Percentiles rank a stretch among this genome's conserved stretches.
Evolutionary conservation across 768 basidiomycete genomes (phyloP).

Genomic region (Scleroderma bovista): DNA sequence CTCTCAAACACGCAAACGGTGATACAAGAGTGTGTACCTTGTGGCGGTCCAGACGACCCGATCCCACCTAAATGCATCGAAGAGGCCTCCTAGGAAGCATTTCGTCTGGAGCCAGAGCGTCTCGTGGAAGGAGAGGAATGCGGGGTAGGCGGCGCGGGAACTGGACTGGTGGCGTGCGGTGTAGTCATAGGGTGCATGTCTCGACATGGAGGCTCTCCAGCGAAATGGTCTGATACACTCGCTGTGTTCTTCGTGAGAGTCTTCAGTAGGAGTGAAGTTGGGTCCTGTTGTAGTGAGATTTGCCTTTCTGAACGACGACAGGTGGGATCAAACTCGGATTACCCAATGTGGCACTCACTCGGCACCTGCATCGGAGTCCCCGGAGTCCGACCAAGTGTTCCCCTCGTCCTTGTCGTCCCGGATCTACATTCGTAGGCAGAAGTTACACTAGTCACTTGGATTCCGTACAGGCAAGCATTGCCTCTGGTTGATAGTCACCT

Average conservation of each 20-base stretch:
- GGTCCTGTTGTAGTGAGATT: background rate
- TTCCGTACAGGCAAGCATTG: too few species aligned
- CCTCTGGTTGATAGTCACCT: too few species aligned
- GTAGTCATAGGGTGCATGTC: constrained; percentile 18
- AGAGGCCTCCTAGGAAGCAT: constrained; percentile 55
- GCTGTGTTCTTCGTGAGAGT: constrained; percentile 1
- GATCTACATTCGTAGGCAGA: too few species aligned
- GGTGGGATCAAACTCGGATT: too few species aligned
- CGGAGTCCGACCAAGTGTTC: too few species aligned
- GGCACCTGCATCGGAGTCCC: too few species aligned
- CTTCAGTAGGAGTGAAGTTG: background rate
- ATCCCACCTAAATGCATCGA: constrained; percentile 73
- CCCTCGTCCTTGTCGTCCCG: too few species aligned
- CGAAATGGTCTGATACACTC: constrained; percentile 13
- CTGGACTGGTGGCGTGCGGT: constrained; percentile 18
- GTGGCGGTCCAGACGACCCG: constrained; percentile 51
- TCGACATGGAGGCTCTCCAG: constrained; percentile 25
- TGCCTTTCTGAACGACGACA: too few species aligned
- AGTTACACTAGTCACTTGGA: too few species aligned
- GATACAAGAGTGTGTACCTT: constrained; percentile 39
- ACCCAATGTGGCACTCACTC: too few species aligned
- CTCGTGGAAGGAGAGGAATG: constrained; percentile 60
- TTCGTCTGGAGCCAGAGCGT: constrained; percentile 54
- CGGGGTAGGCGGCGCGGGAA: constrained; percentile 57
- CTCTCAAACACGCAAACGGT: constrained; percentile 1